Conservation (phyloP, 257 asterid genomes). For the Jacaranda mimosifolia region DNA sequence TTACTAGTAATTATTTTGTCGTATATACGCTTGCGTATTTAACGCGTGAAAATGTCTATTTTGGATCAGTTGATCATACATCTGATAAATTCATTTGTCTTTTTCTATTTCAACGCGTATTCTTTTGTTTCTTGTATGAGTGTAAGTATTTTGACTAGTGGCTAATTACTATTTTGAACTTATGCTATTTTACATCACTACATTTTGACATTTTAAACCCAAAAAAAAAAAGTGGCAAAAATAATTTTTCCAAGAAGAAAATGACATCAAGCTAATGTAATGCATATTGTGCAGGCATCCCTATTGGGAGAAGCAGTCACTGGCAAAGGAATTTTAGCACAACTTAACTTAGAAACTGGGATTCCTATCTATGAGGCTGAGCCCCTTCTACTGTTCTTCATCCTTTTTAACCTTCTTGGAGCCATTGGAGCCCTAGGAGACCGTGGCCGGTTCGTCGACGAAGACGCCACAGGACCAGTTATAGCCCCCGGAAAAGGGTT, state of each 20-base stretch:
- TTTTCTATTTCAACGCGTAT: too few relatives aligned
- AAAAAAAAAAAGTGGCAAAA: too few relatives aligned
- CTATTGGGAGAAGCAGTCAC: constrained; percentile 93
- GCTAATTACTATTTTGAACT: too few relatives aligned
- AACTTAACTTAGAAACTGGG: constrained; percentile 90
- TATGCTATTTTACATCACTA: too few relatives aligned
- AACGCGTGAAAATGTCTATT: too few relatives aligned
- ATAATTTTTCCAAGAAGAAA: background rate
- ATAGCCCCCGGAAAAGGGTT: constrained; percentile 82
- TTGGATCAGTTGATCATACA: too few relatives aligned
- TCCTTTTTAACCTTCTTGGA: constrained; percentile 88
- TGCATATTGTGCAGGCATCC: constrained; percentile 53
- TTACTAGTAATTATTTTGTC: too few relatives aligned
- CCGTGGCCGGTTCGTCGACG: constrained; percentile 90
- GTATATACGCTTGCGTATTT: too few relatives aligned
- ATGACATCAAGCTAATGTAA: background rate
- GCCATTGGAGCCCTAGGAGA: constrained; percentile 98
- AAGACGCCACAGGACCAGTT: constrained; percentile 66
- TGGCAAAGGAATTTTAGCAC: constrained; percentile 89
- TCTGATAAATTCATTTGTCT: too few relatives aligned
- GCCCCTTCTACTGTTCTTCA: constrained; percentile 81
- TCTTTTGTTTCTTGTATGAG: too few relatives aligned
- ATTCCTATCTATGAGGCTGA: constrained; percentile 80
- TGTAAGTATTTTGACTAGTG: too few relatives aligned
- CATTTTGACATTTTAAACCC: too few relatives aligned